These are phyloP conservation scores for Fusarium udum DNA, from an alignment of 2,329 filamentous ascomycete genomes.

Conservation along the genomic window DNA sequence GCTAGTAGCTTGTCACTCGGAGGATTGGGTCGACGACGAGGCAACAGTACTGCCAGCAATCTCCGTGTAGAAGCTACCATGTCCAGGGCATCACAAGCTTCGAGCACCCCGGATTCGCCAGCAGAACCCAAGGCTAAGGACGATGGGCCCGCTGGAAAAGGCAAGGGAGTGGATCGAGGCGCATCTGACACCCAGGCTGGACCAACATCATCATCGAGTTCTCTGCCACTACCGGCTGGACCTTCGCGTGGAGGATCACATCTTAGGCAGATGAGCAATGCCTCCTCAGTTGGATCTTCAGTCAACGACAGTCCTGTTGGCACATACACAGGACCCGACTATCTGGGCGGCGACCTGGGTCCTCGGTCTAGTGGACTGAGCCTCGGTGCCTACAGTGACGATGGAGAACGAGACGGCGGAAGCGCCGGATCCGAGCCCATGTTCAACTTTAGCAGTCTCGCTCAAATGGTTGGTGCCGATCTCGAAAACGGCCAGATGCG, in stretches of 20 bases:
- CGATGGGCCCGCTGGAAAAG: slow-evolving; percentile 61
- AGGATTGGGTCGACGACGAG: slow-evolving; percentile 65
- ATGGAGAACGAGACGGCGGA: slow-evolving; percentile 61
- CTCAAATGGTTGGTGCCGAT: slow-evolving; percentile 80
- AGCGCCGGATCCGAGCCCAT: slow-evolving; percentile 73
- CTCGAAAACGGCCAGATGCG: slow-evolving; percentile 57
- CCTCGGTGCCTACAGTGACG: slow-evolving; percentile 57
- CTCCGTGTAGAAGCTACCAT: slow-evolving; percentile 65
- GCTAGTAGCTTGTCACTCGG: slow-evolving; percentile 73
- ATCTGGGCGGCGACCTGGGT: slow-evolving; percentile 50
- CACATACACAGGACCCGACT: slow-evolving; percentile 55
- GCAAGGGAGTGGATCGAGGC: slow-evolving; percentile 73
- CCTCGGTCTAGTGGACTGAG: slow-evolving; percentile 66
- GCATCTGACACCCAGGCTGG: slow-evolving; percentile 34
- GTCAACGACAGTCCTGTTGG: slow-evolving; percentile 71
- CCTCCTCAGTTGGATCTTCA: slow-evolving; percentile 85
- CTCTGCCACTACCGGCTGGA: slow-evolving; percentile 59
- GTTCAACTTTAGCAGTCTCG: slow-evolving; percentile 91
- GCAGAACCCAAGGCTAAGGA: slow-evolving; percentile 45
- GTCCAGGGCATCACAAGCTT: slow-evolving; percentile 53
- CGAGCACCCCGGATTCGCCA: slow-evolving; percentile 38
- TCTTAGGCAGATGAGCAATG: slow-evolving; percentile 84
- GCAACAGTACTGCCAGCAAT: slow-evolving; percentile 69
- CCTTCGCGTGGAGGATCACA: slow-evolving; percentile 72
- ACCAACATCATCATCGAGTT: slow-evolving; percentile 48